phyloP scores from a whole-genome alignment of 352 stramenopile genomes.

The Peronospora destructor region DNA sequence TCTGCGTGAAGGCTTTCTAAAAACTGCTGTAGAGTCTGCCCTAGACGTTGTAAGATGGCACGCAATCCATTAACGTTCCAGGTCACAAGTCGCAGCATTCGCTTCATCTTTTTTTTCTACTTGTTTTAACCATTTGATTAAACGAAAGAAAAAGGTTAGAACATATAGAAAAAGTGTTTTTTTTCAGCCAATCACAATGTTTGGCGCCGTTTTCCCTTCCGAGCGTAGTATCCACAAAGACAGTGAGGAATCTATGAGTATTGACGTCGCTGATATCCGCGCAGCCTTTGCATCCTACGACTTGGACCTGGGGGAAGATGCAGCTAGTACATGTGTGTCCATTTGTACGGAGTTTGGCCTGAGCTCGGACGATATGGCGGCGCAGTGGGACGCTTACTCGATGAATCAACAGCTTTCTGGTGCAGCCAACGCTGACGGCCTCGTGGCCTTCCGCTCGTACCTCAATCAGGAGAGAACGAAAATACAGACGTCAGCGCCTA shows the following conservation, averaged over 20 bases:
- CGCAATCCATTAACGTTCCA: constrained; percentile 86
- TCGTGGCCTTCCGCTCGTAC: constrained; percentile 66
- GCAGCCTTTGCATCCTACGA: constrained; percentile 68
- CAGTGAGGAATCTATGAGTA: constrained; percentile 36
- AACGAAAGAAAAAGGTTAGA: too few species aligned
- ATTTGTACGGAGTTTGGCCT: constrained; percentile 75
- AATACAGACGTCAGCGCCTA: constrained; percentile 24
- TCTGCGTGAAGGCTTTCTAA: constrained; percentile 54
- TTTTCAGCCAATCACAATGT: constrained; percentile 31
- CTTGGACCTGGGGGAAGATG: constrained; percentile 65
- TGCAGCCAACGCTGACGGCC: constrained; percentile 44
- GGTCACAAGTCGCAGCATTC: constrained; percentile 50
- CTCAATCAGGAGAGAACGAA: constrained; percentile 47
- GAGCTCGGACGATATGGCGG: constrained; percentile 67
- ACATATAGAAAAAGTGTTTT: background rate
- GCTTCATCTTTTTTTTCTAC: constrained; percentile 3
- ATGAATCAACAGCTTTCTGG: constrained; percentile 78
- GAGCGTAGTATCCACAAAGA: constrained; percentile 10
- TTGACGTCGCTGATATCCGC: constrained; percentile 52
- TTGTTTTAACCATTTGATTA: background rate
- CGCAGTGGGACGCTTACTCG: constrained; percentile 80
- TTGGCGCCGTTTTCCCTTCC: constrained; percentile 31
- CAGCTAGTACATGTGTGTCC: constrained; percentile 51
- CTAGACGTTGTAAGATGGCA: constrained; percentile 57
- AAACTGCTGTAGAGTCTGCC: constrained; percentile 43